Conservation (phyloP, 306 rosid species). For the Oxytropis ochrocephala region DNA sequence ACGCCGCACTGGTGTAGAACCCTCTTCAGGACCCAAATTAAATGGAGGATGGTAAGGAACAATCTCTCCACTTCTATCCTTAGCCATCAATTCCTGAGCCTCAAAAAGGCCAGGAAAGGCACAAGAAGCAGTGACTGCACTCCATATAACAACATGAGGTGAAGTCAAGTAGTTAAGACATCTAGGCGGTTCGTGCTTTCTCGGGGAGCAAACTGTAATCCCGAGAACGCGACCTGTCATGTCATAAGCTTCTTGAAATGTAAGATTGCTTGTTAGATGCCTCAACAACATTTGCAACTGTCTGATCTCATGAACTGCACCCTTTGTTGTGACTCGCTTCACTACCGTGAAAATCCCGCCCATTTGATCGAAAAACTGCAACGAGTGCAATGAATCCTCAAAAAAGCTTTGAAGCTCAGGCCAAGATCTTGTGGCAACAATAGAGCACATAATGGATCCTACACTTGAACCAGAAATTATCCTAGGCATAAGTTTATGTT, state of each 20-base stretch:
- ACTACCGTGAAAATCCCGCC: slow-evolving; percentile 87
- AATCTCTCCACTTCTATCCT: slow-evolving; percentile 87
- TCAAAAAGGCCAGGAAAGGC: slow-evolving; percentile 98
- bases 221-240: slow-evolving; percentile 95
- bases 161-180: slow-evolving; percentile 97
- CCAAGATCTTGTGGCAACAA: slow-evolving; percentile 98
- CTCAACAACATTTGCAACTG: slow-evolving; percentile 88
- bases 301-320: slow-evolving; percentile 91
- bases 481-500: slow-evolving; percentile 89
- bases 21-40: slow-evolving; percentile 83
- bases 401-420: slow-evolving; percentile 93
- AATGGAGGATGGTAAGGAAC: slow-evolving; percentile 98
- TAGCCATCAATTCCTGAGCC: slow-evolving; percentile 98
- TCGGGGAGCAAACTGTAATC: slow-evolving; percentile 90
- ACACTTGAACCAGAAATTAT: slow-evolving; percentile 97
- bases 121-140: slow-evolving; percentile 98
- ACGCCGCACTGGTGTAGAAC: slow-evolving; percentile 71
- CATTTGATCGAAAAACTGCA: slow-evolving; percentile 85
- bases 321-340: slow-evolving; percentile 72
- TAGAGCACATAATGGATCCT: slow-evolving; percentile 89
- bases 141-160: slow-evolving; percentile 99
- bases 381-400: slow-evolving; percentile 81
- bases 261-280: slow-evolving; percentile 81
- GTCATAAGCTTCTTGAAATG: slow-evolving; percentile 96
- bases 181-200: slow-evolving; percentile 98